These are phyloP conservation scores for Adansonia grandidieri DNA, from an alignment of 441 rosid genomes.

Conservation along the genomic window DNA sequence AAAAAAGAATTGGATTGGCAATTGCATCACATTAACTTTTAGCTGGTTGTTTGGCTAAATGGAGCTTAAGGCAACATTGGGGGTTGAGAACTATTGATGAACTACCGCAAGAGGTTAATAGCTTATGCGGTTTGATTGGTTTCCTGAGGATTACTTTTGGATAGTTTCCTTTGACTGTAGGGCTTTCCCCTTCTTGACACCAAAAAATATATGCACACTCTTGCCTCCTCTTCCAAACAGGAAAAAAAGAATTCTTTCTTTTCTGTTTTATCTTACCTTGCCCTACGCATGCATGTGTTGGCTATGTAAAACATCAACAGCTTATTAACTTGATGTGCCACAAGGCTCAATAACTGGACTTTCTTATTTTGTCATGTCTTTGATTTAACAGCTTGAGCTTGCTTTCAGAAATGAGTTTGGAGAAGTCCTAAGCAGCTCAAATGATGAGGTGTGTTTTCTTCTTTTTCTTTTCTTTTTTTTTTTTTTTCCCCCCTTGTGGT, in stretches of 20 bases:
- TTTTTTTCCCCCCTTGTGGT: background rate
- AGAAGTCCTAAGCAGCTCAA: conserved; percentile 48
- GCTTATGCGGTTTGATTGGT: background rate
- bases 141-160: background rate
- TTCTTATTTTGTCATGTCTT: conserved; percentile 21
- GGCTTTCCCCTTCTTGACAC: background rate
- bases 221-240: background rate
- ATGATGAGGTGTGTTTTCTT: conserved; percentile 62
- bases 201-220: background rate
- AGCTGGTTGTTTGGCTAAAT: background rate
- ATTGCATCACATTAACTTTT: conserved; percentile 10
- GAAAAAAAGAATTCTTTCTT: conserved; percentile 10
- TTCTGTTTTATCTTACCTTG: background rate
- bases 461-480: background rate
- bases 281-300: background rate
- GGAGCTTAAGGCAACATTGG: background rate
- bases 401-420: conserved; percentile 65
- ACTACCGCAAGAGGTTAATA: background rate
- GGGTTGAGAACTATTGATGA: conserved; percentile 8
- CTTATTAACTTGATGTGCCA: background rate
- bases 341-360: background rate
- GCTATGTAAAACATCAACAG: background rate
- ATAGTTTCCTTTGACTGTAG: background rate
- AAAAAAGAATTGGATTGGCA: background rate
- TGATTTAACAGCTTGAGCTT: conserved; percentile 73